These are phyloP conservation scores for Firmiana major DNA, from an alignment of 345 rosid species.

Conservation along the genomic window DNA sequence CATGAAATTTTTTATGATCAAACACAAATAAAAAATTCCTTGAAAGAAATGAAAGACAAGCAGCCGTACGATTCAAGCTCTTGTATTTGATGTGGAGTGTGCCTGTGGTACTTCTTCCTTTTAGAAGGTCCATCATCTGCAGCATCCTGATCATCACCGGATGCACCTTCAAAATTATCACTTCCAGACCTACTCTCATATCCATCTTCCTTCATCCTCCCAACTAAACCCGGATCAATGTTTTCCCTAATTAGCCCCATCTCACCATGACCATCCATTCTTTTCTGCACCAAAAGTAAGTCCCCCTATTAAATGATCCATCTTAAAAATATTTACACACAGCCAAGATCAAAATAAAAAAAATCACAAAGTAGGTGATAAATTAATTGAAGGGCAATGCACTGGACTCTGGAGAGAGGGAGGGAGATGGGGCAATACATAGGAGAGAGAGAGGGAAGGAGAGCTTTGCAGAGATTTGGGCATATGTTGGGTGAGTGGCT, in stretches of 20 bases:
- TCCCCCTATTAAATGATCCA: conserved; percentile 8
- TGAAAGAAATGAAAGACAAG: background rate
- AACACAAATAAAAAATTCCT: background rate
- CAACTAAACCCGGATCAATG: conserved; percentile 33
- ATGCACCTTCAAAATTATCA: conserved; percentile 51
- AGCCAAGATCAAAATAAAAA: conserved; percentile 4
- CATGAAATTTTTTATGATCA: background rate
- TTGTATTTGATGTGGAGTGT: conserved; percentile 66
- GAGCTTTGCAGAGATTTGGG: conserved; percentile 33
- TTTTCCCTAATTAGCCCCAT: conserved; percentile 39
- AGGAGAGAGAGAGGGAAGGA: conserved; percentile 44
- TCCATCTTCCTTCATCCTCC: conserved; percentile 42
- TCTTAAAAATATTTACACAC: conserved; percentile 4
- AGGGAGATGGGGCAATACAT: conserved; percentile 17
- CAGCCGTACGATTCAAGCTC: conserved; percentile 64
- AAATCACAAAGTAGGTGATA: conserved; percentile 5
- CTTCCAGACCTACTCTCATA: conserved; percentile 58
- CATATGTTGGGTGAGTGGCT: conserved; percentile 35
- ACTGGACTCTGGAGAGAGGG: background rate
- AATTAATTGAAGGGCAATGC: conserved; percentile 15
- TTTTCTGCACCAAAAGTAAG: conserved; percentile 30
- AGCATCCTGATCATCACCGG: conserved; percentile 50
- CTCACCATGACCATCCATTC: conserved; percentile 44
- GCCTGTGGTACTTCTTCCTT: conserved; percentile 68
- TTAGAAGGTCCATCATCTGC: conserved; percentile 35